A percentile compares a stretch with the other conserved stretches of the same genome.
Evolutionary conservation across 352 stramenopile genomes (phyloP).

Genomic region (Phytophthora constricta): DNA sequence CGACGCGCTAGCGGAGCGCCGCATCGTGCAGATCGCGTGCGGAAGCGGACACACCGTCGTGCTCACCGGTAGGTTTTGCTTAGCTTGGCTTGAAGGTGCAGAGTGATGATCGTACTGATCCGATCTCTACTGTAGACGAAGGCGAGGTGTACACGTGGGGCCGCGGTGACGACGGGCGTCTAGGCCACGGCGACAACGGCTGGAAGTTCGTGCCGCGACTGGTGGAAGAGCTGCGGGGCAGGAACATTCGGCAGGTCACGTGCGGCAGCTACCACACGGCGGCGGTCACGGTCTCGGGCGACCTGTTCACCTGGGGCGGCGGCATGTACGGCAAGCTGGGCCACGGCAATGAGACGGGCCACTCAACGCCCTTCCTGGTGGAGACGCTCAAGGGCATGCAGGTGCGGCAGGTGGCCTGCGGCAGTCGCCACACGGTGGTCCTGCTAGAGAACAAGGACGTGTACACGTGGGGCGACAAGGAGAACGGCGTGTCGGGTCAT

Average conservation of each 20-base stretch:
- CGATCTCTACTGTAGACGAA: too few species aligned
- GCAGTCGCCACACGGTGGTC: conserved; percentile 94
- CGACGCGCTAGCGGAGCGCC: conserved; percentile 82
- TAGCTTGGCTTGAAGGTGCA: too few species aligned
- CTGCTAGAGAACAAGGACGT: conserved; percentile 89
- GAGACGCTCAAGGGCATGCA: conserved; percentile 92
- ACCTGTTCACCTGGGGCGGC: conserved; percentile 94
- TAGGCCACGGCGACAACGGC: conserved; percentile 94
- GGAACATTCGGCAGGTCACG: conserved; percentile 93
- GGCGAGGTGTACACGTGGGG: conserved; percentile 92
- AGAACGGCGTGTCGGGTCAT: conserved; percentile 96
- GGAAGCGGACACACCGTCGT: conserved; percentile 90
- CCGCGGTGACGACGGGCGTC: conserved; percentile 85
- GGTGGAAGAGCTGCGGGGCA: conserved; percentile 90
- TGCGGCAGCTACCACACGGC: conserved; percentile 97
- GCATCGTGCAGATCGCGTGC: conserved; percentile 89
- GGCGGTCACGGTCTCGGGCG: conserved; percentile 93
- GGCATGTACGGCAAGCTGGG: conserved; percentile 96
- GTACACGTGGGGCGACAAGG: conserved; percentile 96
- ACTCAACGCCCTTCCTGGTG: conserved; percentile 94
- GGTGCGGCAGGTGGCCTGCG: conserved; percentile 94
- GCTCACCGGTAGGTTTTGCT: conserved; percentile 56
- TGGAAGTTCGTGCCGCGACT: conserved; percentile 98
- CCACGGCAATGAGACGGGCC: conserved; percentile 93
- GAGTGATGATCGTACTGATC: not conserved